A percentile compares a stretch with the other conserved stretches of the same genome.
These are phyloP conservation scores for Saraca asoca DNA, from an alignment of 331 rosid genomes.

Conservation along the genomic window DNA sequence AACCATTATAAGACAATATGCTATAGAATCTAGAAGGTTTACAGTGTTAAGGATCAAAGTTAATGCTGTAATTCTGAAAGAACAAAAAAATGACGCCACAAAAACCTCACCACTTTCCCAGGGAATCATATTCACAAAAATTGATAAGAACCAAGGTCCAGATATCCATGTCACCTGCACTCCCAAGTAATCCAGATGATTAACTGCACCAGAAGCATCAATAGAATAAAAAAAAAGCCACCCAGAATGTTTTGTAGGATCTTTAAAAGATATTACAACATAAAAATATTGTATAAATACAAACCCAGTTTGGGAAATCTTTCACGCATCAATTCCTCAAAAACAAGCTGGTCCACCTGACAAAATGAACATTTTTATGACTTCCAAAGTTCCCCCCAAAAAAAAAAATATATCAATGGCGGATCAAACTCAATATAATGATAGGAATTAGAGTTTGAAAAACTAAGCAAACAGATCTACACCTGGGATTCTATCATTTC, in stretches of 20 bases:
- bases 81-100: not conserved
- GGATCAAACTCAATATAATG: constrained; percentile 22
- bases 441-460: not conserved
- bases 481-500: constrained; percentile 98
- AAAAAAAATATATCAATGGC: constrained; percentile 8
- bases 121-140: constrained; percentile 85
- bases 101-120: constrained; percentile 91
- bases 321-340: constrained; percentile 89
- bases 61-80: constrained; percentile 13
- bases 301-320: constrained; percentile 88
- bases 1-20: constrained; percentile 38
- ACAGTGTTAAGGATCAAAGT: not conserved
- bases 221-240: constrained; percentile 41
- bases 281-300: constrained; percentile 34
- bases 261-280: constrained; percentile 26
- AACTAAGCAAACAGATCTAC: constrained; percentile 17
- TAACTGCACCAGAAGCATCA: constrained; percentile 72
- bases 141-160: constrained; percentile 97
- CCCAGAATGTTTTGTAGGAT: constrained; percentile 30
- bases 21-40: constrained; percentile 21
- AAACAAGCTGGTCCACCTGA: constrained; percentile 96
- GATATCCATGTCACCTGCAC: constrained; percentile 97
- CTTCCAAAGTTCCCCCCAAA: constrained; percentile 20
- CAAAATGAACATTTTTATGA: constrained; percentile 39
- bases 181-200: constrained; percentile 98